phyloP scores from a whole-genome alignment of 306 rosid species.

The Geum urbanum region DNA sequence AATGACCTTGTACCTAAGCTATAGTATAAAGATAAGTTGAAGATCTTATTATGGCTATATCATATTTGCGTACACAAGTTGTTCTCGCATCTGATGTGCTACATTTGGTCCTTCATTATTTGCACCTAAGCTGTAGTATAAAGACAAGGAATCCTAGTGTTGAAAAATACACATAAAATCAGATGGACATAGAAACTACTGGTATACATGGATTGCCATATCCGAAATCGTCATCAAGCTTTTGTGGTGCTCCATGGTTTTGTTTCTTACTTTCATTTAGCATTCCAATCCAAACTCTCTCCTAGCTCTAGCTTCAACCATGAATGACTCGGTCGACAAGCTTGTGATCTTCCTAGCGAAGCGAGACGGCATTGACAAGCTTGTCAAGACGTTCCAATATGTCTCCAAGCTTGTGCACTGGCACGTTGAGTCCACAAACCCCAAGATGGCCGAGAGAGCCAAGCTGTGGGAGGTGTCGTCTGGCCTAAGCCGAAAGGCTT shows the following conservation, averaged over 20 bases:
- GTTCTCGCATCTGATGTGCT: background rate
- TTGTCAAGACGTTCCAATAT: conserved; percentile 88
- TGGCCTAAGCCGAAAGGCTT: conserved; percentile 85
- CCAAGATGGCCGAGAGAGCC: conserved; percentile 44
- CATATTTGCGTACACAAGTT: too few relatives aligned
- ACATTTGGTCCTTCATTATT: background rate
- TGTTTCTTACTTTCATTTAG: background rate
- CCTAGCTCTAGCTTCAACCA: conserved; percentile 18
- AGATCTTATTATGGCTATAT: too few relatives aligned
- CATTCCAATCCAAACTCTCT: background rate
- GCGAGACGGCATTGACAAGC: conserved; percentile 98
- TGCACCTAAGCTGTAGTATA: background rate
- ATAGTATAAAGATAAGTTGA: too few relatives aligned
- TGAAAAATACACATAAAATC: background rate
- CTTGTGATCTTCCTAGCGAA: conserved; percentile 86
- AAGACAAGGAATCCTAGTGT: background rate
- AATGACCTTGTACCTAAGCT: too few relatives aligned
- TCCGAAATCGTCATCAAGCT: conserved; percentile 38
- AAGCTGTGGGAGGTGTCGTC: conserved; percentile 86
- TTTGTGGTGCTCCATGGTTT: conserved; percentile 51
- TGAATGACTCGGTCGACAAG: conserved; percentile 80
- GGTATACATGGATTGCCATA: conserved; percentile 27
- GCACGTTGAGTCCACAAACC: conserved; percentile 53
- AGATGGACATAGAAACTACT: conserved; percentile 23
- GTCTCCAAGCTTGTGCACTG: conserved; percentile 83